Base-by-base conservation (phyloP, 306 rosid species). In the Cicer cuneatum region DNA sequence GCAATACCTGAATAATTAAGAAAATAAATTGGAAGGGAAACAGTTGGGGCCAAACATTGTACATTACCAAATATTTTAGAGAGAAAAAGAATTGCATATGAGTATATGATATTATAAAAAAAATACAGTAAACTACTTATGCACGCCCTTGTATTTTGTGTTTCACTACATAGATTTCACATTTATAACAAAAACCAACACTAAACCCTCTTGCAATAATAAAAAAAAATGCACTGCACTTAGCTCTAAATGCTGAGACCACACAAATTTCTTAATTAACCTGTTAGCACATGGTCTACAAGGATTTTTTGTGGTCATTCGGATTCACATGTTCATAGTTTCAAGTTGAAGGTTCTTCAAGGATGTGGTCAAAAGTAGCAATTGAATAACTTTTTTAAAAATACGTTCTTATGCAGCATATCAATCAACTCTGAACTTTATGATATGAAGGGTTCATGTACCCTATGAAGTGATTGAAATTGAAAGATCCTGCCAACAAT, bases 151-250 rank as follows among this genome's bases (percentile, higher is more conserved):
- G 19, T 51, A 41, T 42, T 80, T 67, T 66, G 47, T 60, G 59
- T 35, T 66, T 14, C 35, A 47, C 60, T 29, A 41, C 53, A 74
- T 9, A 41, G 42, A 58, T 66, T 46, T 64, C 43, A 33, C 52
- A 51, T 66, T 41, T 29, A 80, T 47, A 14, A 66, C 53, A 38
- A 73, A 80, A 67, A 8, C 65, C 43, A 74, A 67, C 72, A 74
- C 43, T 60, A 74, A 73, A 7, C 65, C 18, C 38, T 41, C n/a
- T 46, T 37, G 29, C 59, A 41, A 11, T 7, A 7, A 72, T 37
- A n/a, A n/a, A n/a, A 14, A 57, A 67, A 58, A 7, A 38, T 7
- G 39, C 49, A 66, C 19, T 40, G 9, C 4, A 57, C 52, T 10
- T 24, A 73, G 48, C 49, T 14, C 39, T 8, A 33, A 59, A 57